phyloP scores from a whole-genome alignment of 2,329 filamentous ascomycete species.

The Hypomyces rosellus region DNA sequence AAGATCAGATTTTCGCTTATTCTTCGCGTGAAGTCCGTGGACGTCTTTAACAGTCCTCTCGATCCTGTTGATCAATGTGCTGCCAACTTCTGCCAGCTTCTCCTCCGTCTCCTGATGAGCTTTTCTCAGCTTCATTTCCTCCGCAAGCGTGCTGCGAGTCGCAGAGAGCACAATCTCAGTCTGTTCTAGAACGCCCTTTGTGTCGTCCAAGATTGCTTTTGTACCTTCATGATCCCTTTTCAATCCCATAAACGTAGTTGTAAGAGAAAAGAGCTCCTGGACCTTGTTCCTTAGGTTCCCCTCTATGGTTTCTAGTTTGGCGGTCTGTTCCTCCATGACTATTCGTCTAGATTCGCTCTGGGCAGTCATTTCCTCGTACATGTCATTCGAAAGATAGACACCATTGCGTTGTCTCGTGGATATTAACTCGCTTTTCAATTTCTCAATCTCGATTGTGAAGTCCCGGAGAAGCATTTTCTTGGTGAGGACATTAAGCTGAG shows the following conservation, averaged over 20 bases:
- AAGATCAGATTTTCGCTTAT: constrained; percentile 76
- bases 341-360: constrained; percentile 90
- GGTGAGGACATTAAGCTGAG: constrained; percentile 87
- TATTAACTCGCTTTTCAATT: constrained; percentile 87
- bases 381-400: constrained; percentile 84
- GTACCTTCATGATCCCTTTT: constrained; percentile 87
- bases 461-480: constrained; percentile 90
- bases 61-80: constrained; percentile 70
- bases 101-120: constrained; percentile 83
- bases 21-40: constrained; percentile 75
- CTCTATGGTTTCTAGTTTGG: constrained; percentile 89
- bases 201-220: constrained; percentile 65
- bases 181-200: constrained; percentile 75
- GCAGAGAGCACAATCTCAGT: constrained; percentile 77
- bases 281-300: constrained; percentile 86
- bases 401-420: constrained; percentile 89
- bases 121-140: constrained; percentile 72
- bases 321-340: constrained; percentile 83
- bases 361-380: constrained; percentile 83
- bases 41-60: constrained; percentile 75
- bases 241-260: constrained; percentile 77
- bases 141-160: constrained; percentile 68
- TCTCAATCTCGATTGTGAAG: constrained; percentile 89
- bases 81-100: constrained; percentile 66
- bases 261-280: constrained; percentile 82